Evolutionary conservation across 345 rosid genomes (phyloP), one percentile per base, ranked within the genome.

Genomic region (Erysimum cheiranthoides): DNA sequence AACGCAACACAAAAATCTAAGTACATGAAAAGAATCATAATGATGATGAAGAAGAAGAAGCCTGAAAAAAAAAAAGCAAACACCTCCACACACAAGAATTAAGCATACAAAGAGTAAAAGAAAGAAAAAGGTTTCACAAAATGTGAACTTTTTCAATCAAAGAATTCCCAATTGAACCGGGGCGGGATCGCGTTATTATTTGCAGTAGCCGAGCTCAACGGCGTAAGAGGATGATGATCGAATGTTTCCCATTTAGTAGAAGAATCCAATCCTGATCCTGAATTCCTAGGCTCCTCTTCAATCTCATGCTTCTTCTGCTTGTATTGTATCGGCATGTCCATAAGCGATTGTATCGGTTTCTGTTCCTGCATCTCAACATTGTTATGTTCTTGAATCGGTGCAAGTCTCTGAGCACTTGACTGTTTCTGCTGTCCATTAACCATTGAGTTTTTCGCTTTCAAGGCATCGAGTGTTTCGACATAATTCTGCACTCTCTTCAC

Each of bases 191-290:
- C 59, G 38, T 79, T 61, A 68, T 75, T 81, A 66, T 77, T 56
- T 18, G 80, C 73, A 61, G 86, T 78, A 32, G 78, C 72, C 16
- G 93, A 68, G 25, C 75, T 59, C 53, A 73, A 83, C 5, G 87
- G 87, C 27, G 68, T 56, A 10, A 81, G 36, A 0, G 87, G 87
- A 32, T 67, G 66, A 0, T 91, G 78, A 74, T 91, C 98, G n/a
- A 93, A 96, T 28, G 91, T 91, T 85, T 96, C 97, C 99, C 99
- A 96, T 53, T 89, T 84, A 2, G 97, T 89, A 27, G 96, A 90
- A 9, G 80, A 28, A 49, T 71, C 76, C 58, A 61, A n/a, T 43
- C 84, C 97, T 10, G 93, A 45, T 4, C 86, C 35, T 9, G 96
- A 85, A 36, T 70, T 50, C 75, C 73, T 75, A 0, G 86, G 16